phyloP scores from a whole-genome alignment of 2,329 filamentous ascomycete genomes.

The Didymella segeticola region DNA sequence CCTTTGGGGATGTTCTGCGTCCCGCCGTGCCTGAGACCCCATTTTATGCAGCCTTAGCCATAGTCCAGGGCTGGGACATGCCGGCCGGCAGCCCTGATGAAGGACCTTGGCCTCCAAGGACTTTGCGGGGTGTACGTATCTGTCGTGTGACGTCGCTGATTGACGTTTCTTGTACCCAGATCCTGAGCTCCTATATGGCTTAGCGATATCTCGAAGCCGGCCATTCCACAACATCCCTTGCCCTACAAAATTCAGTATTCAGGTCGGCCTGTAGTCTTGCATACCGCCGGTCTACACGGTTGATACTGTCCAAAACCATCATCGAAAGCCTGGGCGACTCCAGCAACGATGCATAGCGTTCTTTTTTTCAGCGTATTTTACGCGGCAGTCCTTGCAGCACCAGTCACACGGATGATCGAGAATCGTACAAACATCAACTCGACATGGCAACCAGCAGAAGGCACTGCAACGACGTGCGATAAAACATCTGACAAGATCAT shows the following conservation, averaged over 20 bases:
- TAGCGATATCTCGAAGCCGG: not conserved
- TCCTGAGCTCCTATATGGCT: not conserved
- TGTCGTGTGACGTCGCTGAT: conserved; percentile 4
- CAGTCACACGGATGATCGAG: conserved; percentile 11
- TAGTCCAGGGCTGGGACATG: conserved; percentile 1
- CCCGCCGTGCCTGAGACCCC: not conserved
- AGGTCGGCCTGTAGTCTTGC: not conserved
- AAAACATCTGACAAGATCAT: conserved; percentile 27
- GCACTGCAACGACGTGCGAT: conserved; percentile 27
- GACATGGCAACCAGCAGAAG: conserved; percentile 26
- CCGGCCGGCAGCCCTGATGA: not conserved
- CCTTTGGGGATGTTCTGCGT: not conserved
- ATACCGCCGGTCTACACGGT: not conserved
- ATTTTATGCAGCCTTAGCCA: not conserved
- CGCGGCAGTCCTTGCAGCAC: conserved; percentile 23
- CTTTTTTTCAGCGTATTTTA: conserved; percentile 24
- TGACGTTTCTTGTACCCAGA: not conserved
- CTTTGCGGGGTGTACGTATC: not conserved
- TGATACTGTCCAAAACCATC: not conserved
- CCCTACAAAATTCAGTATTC: not conserved
- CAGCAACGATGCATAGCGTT: conserved; percentile 22
- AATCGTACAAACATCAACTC: conserved; percentile 1
- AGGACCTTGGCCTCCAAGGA: not conserved
- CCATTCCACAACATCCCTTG: not conserved
- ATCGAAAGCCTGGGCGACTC: not conserved